These are phyloP conservation scores for Candida suzukii DNA, from an alignment of 805 yeast species.

Conservation along the genomic window DNA sequence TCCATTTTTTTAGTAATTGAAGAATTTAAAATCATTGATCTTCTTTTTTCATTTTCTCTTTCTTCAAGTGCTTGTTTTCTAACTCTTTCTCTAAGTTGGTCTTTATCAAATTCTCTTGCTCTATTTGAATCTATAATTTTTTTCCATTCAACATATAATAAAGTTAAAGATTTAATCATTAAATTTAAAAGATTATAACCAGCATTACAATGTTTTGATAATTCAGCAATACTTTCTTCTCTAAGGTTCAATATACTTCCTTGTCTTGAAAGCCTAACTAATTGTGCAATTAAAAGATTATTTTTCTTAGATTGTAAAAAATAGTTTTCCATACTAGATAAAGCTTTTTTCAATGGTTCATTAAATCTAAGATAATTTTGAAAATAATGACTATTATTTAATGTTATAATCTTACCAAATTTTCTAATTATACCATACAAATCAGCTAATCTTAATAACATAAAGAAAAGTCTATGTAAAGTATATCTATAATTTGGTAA, in stretches of 20 bases:
- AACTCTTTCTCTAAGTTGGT: conserved; percentile 17
- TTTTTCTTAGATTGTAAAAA: conserved; percentile 39
- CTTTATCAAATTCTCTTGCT: conserved; percentile 35
- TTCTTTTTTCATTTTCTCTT: conserved; percentile 11
- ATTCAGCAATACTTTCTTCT: conserved; percentile 30
- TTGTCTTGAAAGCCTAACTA: conserved; percentile 38
- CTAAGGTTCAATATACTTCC: conserved; percentile 28
- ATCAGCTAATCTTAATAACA: conserved; percentile 42
- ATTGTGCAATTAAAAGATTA: conserved; percentile 39
- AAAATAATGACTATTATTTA: conserved; percentile 38
- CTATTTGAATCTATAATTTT: conserved; percentile 21
- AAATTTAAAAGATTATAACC: conserved; percentile 26
- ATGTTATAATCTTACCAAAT: conserved; percentile 39
- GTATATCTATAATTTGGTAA: conserved; percentile 22
- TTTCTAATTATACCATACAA: conserved; percentile 38
- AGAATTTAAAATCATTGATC: conserved; percentile 5
- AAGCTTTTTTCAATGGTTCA: conserved; percentile 17
- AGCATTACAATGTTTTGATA: conserved; percentile 35
- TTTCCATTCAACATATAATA: conserved; percentile 34
- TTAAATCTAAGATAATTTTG: conserved; percentile 27
- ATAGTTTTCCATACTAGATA: conserved; percentile 15
- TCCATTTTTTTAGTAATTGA: conserved; percentile 11
- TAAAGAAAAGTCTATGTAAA: conserved; percentile 33
- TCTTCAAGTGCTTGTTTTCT: conserved; percentile 15
- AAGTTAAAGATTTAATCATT: conserved; percentile 25